Conservation (phyloP, 1,284 basidiomycete genomes). For the Xerocomus nothofagi region DNA sequence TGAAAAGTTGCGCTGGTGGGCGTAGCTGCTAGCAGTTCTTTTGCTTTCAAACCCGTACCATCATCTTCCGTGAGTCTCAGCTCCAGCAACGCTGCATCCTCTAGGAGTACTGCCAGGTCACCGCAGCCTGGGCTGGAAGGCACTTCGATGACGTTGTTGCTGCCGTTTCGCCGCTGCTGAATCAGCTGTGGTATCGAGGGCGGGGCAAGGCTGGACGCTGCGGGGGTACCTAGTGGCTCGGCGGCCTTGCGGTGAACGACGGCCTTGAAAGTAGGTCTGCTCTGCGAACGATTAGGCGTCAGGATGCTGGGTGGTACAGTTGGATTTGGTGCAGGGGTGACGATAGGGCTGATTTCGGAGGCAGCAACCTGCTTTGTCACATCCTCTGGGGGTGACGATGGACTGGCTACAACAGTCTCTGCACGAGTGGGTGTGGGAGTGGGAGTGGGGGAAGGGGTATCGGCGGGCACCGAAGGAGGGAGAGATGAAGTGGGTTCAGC, state of each 20-base stretch:
- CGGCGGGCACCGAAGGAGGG: background rate
- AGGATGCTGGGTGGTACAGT: slow-evolving; percentile 1
- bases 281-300: slow-evolving; percentile 8
- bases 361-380: background rate
- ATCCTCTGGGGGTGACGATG: background rate
- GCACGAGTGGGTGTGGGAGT: background rate
- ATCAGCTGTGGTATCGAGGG: slow-evolving; percentile 14
- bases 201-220: slow-evolving; percentile 14
- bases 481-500: background rate
- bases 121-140: slow-evolving; percentile 44
- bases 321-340: slow-evolving; percentile 7
- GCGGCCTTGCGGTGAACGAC: slow-evolving; percentile 54
- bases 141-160: slow-evolving; percentile 28
- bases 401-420: background rate
- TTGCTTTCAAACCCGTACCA: slow-evolving; percentile 25
- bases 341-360: background rate
- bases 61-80: slow-evolving; percentile 45
- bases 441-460: background rate
- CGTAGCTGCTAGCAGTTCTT: slow-evolving; percentile 19
- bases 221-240: slow-evolving; percentile 31
- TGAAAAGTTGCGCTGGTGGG: slow-evolving; percentile 29
- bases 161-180: slow-evolving; percentile 29
- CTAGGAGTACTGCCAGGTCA: slow-evolving; percentile 49
- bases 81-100: slow-evolving; percentile 53
- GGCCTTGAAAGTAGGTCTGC: slow-evolving; percentile 44